Evolutionary conservation across 2,329 filamentous ascomycete species (phyloP).

Genomic region (Zymoseptoria passerinii): DNA sequence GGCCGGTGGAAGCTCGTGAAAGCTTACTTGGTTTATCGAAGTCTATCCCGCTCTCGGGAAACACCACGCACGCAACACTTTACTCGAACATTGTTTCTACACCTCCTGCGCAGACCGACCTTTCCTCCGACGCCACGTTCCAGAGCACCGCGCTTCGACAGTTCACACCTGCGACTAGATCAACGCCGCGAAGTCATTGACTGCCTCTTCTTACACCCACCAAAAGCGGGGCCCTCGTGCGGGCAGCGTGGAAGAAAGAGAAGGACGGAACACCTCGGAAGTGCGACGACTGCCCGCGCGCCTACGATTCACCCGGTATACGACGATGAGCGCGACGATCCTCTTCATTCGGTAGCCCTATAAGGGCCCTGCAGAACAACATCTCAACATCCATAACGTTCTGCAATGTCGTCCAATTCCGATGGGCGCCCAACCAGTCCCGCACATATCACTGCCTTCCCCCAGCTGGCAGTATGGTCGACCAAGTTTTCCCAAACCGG

Average conservation of each 20-base stretch:
- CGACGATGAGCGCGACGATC: conserved; percentile 23
- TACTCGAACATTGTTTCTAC: neutral
- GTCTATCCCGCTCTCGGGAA: neutral
- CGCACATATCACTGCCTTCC: conserved; percentile 14
- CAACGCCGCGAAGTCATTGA: neutral
- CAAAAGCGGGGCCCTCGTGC: neutral
- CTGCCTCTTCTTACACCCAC: neutral
- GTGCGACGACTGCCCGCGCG: neutral
- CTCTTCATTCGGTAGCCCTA: conserved; percentile 21
- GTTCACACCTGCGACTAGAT: neutral
- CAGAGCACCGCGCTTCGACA: neutral
- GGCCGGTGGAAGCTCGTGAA: neutral
- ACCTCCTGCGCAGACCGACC: neutral
- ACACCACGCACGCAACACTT: neutral
- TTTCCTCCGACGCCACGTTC: neutral
- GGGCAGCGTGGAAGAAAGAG: neutral
- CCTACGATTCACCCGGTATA: neutral
- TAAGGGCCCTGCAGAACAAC: conserved; percentile 24
- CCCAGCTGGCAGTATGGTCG: conserved; percentile 33
- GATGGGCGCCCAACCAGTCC: conserved; percentile 19
- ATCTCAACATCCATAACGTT: conserved; percentile 10
- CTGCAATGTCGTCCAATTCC: conserved; percentile 23
- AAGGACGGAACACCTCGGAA: neutral
- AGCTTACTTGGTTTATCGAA: neutral
- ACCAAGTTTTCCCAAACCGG: conserved; percentile 46